Conservation (phyloP, 495 filamentous ascomycete species). For the Letharia lupina region DNA sequence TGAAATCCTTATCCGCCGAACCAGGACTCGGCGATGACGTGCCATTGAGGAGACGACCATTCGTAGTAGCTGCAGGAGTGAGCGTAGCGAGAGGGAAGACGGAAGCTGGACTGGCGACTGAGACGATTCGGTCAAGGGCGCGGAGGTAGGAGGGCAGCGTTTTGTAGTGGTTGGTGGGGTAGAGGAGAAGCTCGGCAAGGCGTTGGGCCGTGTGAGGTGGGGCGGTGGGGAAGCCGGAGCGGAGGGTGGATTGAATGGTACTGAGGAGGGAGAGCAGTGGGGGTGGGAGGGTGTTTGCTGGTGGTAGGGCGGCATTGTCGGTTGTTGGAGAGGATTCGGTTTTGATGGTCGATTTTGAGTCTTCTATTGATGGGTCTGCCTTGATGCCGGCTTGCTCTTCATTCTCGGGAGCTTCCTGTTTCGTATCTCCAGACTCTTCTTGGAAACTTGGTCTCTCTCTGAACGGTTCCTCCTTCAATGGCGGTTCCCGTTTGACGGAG, state of each 20-base stretch:
- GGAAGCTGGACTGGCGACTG: conserved; percentile 74
- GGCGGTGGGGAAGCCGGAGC: conserved; percentile 55
- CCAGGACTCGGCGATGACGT: conserved; percentile 21
- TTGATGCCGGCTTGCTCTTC: conserved; percentile 7
- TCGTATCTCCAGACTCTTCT: background rate
- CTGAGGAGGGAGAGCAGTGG: conserved; percentile 54
- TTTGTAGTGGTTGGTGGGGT: conserved; percentile 68
- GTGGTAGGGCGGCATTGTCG: conserved; percentile 27
- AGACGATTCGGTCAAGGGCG: conserved; percentile 84
- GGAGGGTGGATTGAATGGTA: conserved; percentile 60
- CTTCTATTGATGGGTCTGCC: conserved; percentile 23
- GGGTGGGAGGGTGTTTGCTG: conserved; percentile 48
- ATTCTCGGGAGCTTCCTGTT: conserved; percentile 5
- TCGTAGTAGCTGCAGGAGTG: conserved; percentile 31
- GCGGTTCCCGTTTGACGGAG: conserved; percentile 1
- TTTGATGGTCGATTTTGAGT: conserved; percentile 30
- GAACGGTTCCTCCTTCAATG: conserved; percentile 9
- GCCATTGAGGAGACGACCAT: conserved; percentile 33
- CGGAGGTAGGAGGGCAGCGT: conserved; percentile 76
- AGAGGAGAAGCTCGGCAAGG: conserved; percentile 79
- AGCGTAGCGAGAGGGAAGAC: conserved; percentile 72
- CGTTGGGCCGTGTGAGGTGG: conserved; percentile 93
- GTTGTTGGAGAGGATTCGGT: conserved; percentile 34
- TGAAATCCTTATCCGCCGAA: conserved; percentile 64
- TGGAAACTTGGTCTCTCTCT: conserved; percentile 1